These are phyloP conservation scores for Mycosphaerella arachidis DNA, from an alignment of 2,329 filamentous ascomycete genomes.

Conservation along the genomic window DNA sequence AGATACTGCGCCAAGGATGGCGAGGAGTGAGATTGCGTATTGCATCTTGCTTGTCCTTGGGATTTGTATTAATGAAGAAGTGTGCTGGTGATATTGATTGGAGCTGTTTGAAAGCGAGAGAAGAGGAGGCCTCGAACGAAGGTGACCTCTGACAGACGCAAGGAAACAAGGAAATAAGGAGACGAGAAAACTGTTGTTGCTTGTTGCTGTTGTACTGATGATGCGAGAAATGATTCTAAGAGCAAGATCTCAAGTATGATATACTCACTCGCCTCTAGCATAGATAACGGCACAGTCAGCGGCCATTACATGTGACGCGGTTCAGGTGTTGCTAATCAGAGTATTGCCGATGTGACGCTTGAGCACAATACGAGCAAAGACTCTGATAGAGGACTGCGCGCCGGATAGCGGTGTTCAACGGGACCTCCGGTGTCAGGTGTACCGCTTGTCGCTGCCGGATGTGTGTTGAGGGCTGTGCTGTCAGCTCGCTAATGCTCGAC, in stretches of 20 bases:
- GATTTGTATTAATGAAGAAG: neutral
- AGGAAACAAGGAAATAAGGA: neutral
- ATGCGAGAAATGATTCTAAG: neutral
- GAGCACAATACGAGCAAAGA: neutral
- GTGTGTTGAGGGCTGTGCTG: neutral
- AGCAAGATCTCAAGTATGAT: neutral
- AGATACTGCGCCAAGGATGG: slow-evolving; percentile 5
- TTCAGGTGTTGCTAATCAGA: slow-evolving; percentile 2
- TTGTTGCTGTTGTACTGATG: slow-evolving; percentile 5
- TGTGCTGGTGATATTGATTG: neutral
- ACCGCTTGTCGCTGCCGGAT: neutral
- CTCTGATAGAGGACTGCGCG: neutral
- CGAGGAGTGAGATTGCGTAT: neutral
- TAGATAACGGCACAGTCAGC: neutral
- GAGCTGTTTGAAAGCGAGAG: neutral
- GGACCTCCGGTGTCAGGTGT: neutral
- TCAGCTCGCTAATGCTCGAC: neutral
- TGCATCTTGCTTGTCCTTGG: neutral
- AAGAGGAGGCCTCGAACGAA: slow-evolving; percentile 3
- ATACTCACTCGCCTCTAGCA: neutral
- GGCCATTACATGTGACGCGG: neutral
- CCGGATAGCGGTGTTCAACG: neutral
- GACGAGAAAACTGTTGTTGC: neutral
- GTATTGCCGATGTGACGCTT: neutral
- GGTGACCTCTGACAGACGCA: neutral